These are phyloP conservation scores for Pseudocercospora ulei DNA, from an alignment of 2,329 filamentous ascomycete genomes.

Conservation along the genomic window DNA sequence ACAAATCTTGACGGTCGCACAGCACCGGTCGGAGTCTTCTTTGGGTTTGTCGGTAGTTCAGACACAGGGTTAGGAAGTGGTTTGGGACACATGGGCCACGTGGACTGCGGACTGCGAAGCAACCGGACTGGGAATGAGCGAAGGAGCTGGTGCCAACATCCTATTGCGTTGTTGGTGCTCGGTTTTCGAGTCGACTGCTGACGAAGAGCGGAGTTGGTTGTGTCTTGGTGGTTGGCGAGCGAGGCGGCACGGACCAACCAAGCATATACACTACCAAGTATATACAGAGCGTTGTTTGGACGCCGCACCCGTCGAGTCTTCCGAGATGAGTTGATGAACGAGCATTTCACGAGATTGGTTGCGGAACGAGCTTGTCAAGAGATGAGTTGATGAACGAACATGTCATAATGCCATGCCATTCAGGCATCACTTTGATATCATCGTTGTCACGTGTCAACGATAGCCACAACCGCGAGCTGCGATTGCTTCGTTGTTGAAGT, in stretches of 20 bases:
- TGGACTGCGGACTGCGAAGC: constrained; percentile 12
- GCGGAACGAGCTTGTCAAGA: too few species aligned
- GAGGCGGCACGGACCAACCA: neutral
- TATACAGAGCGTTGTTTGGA: constrained; percentile 10
- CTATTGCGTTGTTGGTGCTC: constrained; percentile 1
- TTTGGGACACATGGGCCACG: constrained; percentile 5
- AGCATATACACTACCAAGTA: constrained; percentile 1
- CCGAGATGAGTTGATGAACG: too few species aligned
- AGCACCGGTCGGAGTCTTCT: constrained; percentile 12
- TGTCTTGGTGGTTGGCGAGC: neutral
- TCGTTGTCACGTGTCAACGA: neutral
- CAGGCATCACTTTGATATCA: neutral
- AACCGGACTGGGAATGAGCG: constrained; percentile 10
- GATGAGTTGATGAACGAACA: neutral
- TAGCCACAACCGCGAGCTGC: too few species aligned
- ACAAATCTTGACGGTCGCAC: constrained; percentile 10
- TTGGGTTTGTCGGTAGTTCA: neutral
- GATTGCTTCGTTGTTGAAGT: too few species aligned
- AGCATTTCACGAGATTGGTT: too few species aligned
- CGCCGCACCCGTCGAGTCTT: neutral
- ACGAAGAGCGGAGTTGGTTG: constrained; percentile 11
- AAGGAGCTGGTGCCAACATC: constrained; percentile 17
- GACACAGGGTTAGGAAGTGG: constrained; percentile 11
- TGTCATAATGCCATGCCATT: constrained; percentile 3
- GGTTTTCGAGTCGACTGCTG: constrained; percentile 7